Base-by-base conservation (phyloP, 2,329 filamentous ascomycete genomes). In the Metarhizium rileyi region DNA sequence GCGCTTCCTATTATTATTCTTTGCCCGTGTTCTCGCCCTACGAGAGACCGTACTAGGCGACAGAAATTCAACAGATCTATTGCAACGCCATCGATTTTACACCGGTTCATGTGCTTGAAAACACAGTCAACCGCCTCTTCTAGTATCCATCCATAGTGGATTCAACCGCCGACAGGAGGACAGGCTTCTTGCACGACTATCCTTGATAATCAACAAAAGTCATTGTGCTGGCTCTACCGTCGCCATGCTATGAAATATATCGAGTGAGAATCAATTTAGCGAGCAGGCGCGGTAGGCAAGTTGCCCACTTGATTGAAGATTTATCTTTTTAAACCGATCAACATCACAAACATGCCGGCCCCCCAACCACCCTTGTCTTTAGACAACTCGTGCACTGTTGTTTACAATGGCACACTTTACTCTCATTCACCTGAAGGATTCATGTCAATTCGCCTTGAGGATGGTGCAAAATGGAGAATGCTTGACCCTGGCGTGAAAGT, bases 371-470 rank as follows among this genome's bases (percentile, higher is more conserved):
- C 78, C 48, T 76, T 81, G 62, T 73, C 83, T 54, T 71, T 96
- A 64, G 78, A 82, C 65, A 81, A 84, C 67, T 83, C 87, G 61
- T 97, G 91, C 69, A 89, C 90, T 51, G 80, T 86, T 61, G 77
- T 96, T 53, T 75, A 87, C 71, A 75, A 90, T 63, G 83, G 90
- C 65, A 89, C 83, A 12, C 80, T 97, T 48, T 97, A 94, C 70
- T 83, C 86, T 43, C 95, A 88, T 66, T 87, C 88, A 5, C 69
- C 81, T 8, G 69, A 79, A 44, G 86, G 81, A 26, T 90, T 97
- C 59, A 80, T 90, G 63, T 85, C 86, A 8, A 68, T 97, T 55
- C 67, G 75, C 12, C 69, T 97, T 55, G 69, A 78, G 54, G 67
- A 81, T 56, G 86, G 86, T 46, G 86, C 81, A 45, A 68, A 80